Evolutionary conservation across 1,139 yeast species (phyloP), one percentile per base, ranked within the genome.

Genomic region (Pneumocystis canis): DNA sequence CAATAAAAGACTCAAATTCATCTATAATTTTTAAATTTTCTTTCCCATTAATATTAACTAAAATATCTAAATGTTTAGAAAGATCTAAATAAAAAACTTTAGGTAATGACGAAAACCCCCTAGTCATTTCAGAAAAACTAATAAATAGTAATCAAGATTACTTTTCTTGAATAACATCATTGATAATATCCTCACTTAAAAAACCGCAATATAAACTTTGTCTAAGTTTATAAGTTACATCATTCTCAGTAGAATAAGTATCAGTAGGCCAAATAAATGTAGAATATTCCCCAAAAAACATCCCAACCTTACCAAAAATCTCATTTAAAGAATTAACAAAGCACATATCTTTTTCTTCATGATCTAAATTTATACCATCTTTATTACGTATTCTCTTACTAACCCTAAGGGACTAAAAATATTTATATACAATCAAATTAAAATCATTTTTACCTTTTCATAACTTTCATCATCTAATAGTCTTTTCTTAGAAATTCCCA

Each of bases 31-130:
- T n/a, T 47, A 47, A 47, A 47, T 47, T 28, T 25, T 47, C 54
- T 11, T 47, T 47, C 25, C 30, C 54, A 47, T 47, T 25, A 25
- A 47, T 25, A 25, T 47, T 47, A 47, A 47, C 54, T 47, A 31
- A 47, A 47, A 47, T 47, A 25, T 47, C 54, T 47, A 47, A 47
- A 47, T 47, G 54, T 47, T 47, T 47, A 47, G 54, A 47, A 47
- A 47, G 54, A 47, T 47, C 54, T 47, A 47, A 47, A 20, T 47
- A 47, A 47, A 47, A 47, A 18, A 47, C 54, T 25, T 20, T 47
- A 11, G 54, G 54, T 20, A 47, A 47, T 4, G 14, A 7, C 3
- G 30, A 47, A 25, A 47, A 25, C 20, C 11, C 25, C 5, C 54
- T 47, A 25, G 3, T 11, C 3, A n/a, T 47, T 25, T 47, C 5